Evolutionary conservation across 2,329 filamentous ascomycete genomes (phyloP).

Genomic region (Xylaria sp.): DNA sequence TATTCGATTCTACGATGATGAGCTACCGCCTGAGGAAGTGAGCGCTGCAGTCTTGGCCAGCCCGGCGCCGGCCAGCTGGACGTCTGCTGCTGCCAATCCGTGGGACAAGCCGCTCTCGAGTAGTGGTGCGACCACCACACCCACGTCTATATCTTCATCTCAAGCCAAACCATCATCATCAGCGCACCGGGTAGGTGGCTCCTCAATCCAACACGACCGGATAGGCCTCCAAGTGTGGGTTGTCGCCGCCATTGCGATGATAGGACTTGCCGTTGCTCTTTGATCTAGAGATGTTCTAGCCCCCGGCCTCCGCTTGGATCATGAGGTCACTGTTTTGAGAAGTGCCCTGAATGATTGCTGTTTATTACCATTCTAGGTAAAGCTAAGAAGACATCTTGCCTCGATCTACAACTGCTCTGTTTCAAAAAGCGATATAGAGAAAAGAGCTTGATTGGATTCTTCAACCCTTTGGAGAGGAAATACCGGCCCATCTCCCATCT

Average conservation of each 20-base stretch:
- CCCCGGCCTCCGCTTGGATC: neutral
- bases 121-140: neutral
- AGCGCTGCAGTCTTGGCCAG: conserved; percentile 36
- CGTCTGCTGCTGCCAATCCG: conserved; percentile 33
- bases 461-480: neutral
- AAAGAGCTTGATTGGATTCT: neutral
- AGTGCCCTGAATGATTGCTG: neutral
- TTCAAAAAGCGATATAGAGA: neutral
- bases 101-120: conserved; percentile 30
- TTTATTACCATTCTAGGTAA: neutral
- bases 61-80: conserved; percentile 43
- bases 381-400: neutral
- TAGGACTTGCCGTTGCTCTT: conserved; percentile 32
- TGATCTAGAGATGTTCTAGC: conserved; percentile 5
- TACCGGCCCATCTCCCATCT: neutral
- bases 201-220: neutral
- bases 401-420: neutral
- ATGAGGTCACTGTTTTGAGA: neutral
- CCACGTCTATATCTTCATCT: conserved; percentile 19
- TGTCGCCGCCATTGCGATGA: conserved; percentile 20
- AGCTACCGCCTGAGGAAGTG: conserved; percentile 27
- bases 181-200: conserved; percentile 13
- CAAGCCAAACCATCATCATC: conserved; percentile 28
- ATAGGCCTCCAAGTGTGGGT: conserved; percentile 33
- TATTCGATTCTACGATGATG: conserved; percentile 40